Conservation (phyloP, 768 basidiomycete genomes). For the Tulasnella sp. region DNA sequence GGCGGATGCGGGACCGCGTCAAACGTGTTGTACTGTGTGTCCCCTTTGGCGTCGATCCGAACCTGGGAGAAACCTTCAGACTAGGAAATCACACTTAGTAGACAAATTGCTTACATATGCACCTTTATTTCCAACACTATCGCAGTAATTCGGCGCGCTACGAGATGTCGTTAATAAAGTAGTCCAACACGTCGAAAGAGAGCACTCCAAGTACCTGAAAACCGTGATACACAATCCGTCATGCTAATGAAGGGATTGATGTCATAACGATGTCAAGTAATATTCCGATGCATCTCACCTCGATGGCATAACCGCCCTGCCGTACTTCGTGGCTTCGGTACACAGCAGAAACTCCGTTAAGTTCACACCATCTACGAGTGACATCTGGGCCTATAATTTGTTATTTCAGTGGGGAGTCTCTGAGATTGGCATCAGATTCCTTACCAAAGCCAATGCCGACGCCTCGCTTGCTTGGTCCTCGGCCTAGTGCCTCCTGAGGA, state of each 20-base stretch:
- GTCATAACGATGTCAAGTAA: background rate
- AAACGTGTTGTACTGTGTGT: slow-evolving; percentile 56
- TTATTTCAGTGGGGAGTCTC: background rate
- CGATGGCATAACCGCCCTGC: slow-evolving; percentile 88
- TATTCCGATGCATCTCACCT: background rate
- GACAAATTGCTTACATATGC: slow-evolving; percentile 55
- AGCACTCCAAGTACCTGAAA: slow-evolving; percentile 17
- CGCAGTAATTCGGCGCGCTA: slow-evolving; percentile 90
- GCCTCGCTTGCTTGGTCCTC: slow-evolving; percentile 95
- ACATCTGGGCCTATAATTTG: slow-evolving; percentile 67
- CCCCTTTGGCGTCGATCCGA: slow-evolving; percentile 68
- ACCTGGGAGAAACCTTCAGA: slow-evolving; percentile 36
- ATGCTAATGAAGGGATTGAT: slow-evolving; percentile 48
- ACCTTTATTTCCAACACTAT: slow-evolving; percentile 84
- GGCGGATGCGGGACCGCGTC: slow-evolving; percentile 81
- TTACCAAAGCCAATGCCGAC: slow-evolving; percentile 75
- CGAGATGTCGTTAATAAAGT: background rate
- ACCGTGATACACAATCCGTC: slow-evolving; percentile 90
- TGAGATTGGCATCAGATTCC: background rate
- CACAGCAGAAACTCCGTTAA: slow-evolving; percentile 77
- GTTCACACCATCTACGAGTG: slow-evolving; percentile 75
- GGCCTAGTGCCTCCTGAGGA: slow-evolving; percentile 76
- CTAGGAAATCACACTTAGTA: background rate
- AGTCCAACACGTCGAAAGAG: background rate
- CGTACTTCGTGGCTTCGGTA: slow-evolving; percentile 96